Percentiles rank a stretch among this genome's conserved stretches.
Conservation (phyloP, 257 asterid genomes). For the Henckelia pumila region DNA sequence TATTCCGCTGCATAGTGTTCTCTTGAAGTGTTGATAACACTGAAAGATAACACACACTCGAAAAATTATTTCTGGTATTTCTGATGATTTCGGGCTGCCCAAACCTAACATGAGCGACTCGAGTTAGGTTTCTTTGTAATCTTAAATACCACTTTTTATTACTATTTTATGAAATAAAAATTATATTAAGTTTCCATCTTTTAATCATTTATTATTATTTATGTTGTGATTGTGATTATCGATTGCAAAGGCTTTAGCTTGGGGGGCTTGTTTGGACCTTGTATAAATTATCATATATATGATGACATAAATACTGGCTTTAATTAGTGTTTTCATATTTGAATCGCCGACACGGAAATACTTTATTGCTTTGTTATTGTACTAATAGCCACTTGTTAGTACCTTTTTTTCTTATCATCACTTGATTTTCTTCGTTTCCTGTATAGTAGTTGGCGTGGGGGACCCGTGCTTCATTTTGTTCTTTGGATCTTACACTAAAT, state of each 20-base stretch:
- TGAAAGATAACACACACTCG: too few species aligned
- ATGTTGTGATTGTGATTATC: neutral
- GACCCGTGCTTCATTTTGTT: neutral
- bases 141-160: neutral
- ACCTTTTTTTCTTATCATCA: too few species aligned
- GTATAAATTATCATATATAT: neutral
- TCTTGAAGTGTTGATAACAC: too few species aligned
- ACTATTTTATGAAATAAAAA: too few species aligned
- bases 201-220: neutral
- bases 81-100: too few species aligned
- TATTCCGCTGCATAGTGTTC: too few species aligned
- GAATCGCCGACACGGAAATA: neutral
- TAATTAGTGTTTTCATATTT: neutral
- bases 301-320: neutral
- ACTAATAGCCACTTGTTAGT: too few species aligned
- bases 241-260: neutral
- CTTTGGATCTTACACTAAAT: neutral
- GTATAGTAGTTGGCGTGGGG: neutral
- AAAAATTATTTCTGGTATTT: too few species aligned
- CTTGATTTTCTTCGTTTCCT: neutral
- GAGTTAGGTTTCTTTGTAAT: neutral
- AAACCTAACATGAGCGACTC: too few species aligned
- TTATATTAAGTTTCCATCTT: neutral
- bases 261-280: neutral
- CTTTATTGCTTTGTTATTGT: neutral